Evolutionary conservation across 2,329 filamentous ascomycete species (phyloP), one percentile per base, ranked within the genome.

Genomic region (Atkinsonella hypoxylon): DNA sequence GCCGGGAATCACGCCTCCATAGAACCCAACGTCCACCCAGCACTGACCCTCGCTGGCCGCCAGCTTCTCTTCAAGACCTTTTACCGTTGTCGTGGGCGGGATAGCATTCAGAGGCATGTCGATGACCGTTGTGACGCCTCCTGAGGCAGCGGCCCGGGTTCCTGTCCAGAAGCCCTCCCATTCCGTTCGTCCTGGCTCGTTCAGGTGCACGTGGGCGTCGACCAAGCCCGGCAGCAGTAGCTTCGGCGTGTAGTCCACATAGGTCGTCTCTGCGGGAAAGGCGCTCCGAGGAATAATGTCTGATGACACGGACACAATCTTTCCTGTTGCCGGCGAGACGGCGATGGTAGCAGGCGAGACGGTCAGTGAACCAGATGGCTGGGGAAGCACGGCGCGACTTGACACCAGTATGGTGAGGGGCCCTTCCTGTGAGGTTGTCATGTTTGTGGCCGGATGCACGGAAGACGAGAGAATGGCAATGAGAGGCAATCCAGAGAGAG

Each of bases 21-120:
- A 97, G 68, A 98, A 97, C 31, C 89, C 93, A n/a, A 97, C 90
- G 61, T 97, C 93, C 26, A 97, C 89, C 91, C 91, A 98, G 70
- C 91, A 95, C 70, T 97, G 85, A 34, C 87, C 89, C 54, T 79
- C 69, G 40, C 89, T 89, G 22, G 93, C 93, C 30, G 79, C 78
- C 45, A 95, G 74, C 74, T 98, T 98, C 71, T 89, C 86, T 54
- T 85, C 75, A 58, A 98, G 78, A 7, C 86, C 88, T 17, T 75
- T 73, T 3, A 97, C 76, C 0, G 91, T 97, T 10, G 91, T 97
- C 0, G 93, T 98, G 0, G 93, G 93, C 36, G 93, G 93, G 49
- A 98, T 95, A 46, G 91, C 89, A 69, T 98, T 98, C 55, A 97
- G 70, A 34, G 93, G 93, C 93, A 98, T 98, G 68, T 97, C 93